Conservation (phyloP, 2,329 filamentous ascomycete species). For the Claviceps sp. region DNA sequence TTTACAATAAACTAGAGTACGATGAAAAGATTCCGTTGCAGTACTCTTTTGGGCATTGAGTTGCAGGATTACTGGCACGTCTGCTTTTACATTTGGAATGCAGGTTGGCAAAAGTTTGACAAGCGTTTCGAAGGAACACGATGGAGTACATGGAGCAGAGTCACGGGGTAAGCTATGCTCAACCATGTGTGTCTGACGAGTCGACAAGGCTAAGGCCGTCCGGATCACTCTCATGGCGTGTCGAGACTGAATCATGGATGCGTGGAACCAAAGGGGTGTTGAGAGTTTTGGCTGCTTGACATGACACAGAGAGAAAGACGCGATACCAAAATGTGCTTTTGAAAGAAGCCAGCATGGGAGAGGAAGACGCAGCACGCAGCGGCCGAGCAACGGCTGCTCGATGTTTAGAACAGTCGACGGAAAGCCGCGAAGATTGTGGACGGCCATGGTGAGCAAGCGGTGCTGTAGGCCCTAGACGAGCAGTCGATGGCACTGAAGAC, state of each 20-base stretch:
- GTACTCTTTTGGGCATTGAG: background rate
- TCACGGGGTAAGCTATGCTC: background rate
- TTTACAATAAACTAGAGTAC: conserved; percentile 6
- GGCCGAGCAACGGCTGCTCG: background rate
- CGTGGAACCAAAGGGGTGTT: background rate
- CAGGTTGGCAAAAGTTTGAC: conserved; percentile 1
- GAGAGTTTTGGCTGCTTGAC: background rate
- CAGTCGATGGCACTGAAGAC: too few relatives aligned
- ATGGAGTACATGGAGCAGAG: background rate
- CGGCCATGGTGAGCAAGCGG: background rate
- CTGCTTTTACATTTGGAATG: background rate
- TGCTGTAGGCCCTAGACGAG: background rate
- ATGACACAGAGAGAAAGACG: background rate
- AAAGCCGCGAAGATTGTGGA: background rate
- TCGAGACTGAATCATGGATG: background rate
- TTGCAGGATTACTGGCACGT: background rate
- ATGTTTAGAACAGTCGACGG: background rate
- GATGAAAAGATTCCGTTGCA: background rate
- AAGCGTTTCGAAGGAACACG: conserved; percentile 1
- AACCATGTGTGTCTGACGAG: background rate
- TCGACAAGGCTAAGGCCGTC: too few relatives aligned
- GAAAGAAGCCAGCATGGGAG: background rate
- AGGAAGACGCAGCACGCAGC: background rate
- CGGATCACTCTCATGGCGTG: background rate
- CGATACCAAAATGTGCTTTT: background rate